Conservation (phyloP, 169 alveolate species). For the Plasmodium blacklocki region DNA sequence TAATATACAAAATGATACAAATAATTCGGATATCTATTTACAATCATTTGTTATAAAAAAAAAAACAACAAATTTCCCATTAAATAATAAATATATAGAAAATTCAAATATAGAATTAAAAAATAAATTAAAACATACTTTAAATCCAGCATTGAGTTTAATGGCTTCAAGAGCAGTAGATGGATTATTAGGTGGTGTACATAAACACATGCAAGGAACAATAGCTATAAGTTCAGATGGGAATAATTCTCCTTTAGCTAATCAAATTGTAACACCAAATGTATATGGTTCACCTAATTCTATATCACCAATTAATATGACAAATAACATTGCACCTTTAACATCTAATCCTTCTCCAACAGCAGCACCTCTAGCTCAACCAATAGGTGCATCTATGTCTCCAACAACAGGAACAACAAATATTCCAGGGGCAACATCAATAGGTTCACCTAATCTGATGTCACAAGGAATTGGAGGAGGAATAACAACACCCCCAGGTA, state of each 20-base stretch:
- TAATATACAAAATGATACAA: neutral
- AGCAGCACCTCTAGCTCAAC: slow-evolving; percentile 16
- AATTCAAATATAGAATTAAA: slow-evolving; percentile 48
- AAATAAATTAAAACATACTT: slow-evolving; percentile 15
- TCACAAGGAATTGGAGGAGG: neutral
- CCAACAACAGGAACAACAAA: slow-evolving; percentile 1
- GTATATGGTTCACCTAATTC: slow-evolving; percentile 11
- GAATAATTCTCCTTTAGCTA: slow-evolving; percentile 38
- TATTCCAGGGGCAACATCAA: neutral
- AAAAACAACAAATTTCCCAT: neutral
- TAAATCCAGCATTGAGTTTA: slow-evolving; percentile 47
- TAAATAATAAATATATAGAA: slow-evolving; percentile 28
- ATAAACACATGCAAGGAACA: slow-evolving; percentile 69
- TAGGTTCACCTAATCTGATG: neutral
- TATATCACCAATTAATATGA: slow-evolving; percentile 28
- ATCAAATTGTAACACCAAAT: slow-evolving; percentile 53
- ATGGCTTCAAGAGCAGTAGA: slow-evolving; percentile 62
- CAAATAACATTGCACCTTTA: slow-evolving; percentile 22
- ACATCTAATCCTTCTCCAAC: slow-evolving; percentile 10
- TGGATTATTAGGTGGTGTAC: slow-evolving; percentile 59
- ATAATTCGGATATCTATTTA: neutral
- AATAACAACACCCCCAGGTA: neutral
- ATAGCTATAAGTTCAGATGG: slow-evolving; percentile 32
- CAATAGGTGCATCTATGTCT: neutral
- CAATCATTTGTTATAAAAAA: slow-evolving; percentile 15